A percentile compares a stretch with the other conserved stretches of the same genome.
phyloP scores from a whole-genome alignment of 2,329 filamentous ascomycete species.

The Sclerotiophoma versabilis region DNA sequence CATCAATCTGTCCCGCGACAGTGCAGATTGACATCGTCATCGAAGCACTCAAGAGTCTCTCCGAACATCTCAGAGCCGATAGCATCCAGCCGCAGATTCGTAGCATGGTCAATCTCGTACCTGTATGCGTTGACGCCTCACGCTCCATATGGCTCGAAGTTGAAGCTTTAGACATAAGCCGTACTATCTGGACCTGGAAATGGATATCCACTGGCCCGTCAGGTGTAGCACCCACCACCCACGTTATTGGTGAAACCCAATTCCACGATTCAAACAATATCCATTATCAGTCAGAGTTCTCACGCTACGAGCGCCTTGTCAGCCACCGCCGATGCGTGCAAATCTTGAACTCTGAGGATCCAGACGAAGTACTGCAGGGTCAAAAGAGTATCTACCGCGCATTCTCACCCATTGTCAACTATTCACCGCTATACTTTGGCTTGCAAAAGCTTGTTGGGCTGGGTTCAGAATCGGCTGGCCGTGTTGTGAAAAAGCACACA shows the following conservation, averaged over 20 bases:
- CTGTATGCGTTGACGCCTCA: slow-evolving; percentile 39
- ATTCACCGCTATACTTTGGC: slow-evolving; percentile 41
- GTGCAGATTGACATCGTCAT: slow-evolving; percentile 49
- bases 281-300: slow-evolving; percentile 31
- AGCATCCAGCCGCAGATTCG: slow-evolving; percentile 8
- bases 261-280: slow-evolving; percentile 27
- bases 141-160: slow-evolving; percentile 42
- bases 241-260: slow-evolving; percentile 37
- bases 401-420: slow-evolving; percentile 49
- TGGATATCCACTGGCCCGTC: slow-evolving; percentile 22
- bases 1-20: slow-evolving; percentile 50
- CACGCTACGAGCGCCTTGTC: slow-evolving; percentile 39
- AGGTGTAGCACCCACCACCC: slow-evolving; percentile 13
- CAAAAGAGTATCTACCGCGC: slow-evolving; percentile 49
- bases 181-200: slow-evolving; percentile 39
- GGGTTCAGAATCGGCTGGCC: slow-evolving; percentile 18
- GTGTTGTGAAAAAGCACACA: slow-evolving; percentile 22
- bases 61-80: slow-evolving; percentile 21
- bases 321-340: slow-evolving; percentile 34
- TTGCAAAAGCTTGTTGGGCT: slow-evolving; percentile 28
- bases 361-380: slow-evolving; percentile 45
- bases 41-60: slow-evolving; percentile 43
- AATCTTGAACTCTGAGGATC: slow-evolving; percentile 36
- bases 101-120: slow-evolving; percentile 8
- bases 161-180: slow-evolving; percentile 18